Evolutionary conservation across 352 stramenopile genomes (phyloP).

Genomic region (Phytophthora ramorum): DNA sequence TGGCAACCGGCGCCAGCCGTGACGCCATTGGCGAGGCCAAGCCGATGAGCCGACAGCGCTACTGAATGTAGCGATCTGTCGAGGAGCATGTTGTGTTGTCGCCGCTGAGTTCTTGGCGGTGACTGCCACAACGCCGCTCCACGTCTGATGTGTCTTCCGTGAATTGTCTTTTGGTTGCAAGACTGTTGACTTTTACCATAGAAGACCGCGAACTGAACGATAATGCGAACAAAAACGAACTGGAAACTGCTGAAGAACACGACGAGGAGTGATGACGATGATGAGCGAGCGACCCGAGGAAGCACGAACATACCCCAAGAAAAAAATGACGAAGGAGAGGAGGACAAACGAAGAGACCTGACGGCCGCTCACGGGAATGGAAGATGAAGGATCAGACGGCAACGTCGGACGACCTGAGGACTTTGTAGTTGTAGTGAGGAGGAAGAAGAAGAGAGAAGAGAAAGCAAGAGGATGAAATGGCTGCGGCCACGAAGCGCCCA

Average conservation of each 20-base stretch:
- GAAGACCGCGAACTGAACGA: slow-evolving; percentile 32
- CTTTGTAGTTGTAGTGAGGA: slow-evolving; percentile 58
- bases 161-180: slow-evolving; percentile 21
- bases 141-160: slow-evolving; percentile 28
- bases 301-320: slow-evolving; percentile 30
- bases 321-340: slow-evolving; percentile 28
- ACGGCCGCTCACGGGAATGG: slow-evolving; percentile 35
- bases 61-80: slow-evolving; percentile 46
- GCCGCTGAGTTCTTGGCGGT: slow-evolving; percentile 29
- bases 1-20: slow-evolving; percentile 67
- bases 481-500: slow-evolving; percentile 34
- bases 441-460: slow-evolving; percentile 29
- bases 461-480: slow-evolving; percentile 42
- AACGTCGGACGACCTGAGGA: slow-evolving; percentile 39
- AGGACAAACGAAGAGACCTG: slow-evolving; percentile 43
- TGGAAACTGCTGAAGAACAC: slow-evolving; percentile 40
- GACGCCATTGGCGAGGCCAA: slow-evolving; percentile 70
- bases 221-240: slow-evolving; percentile 34
- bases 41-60: slow-evolving; percentile 79
- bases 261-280: slow-evolving; percentile 34
- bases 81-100: slow-evolving; percentile 22
- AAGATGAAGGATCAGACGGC: slow-evolving; percentile 45
- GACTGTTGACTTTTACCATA: slow-evolving; percentile 16
- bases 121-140: slow-evolving; percentile 13
- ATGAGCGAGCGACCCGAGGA: slow-evolving; percentile 32